Percentiles rank a stretch among this genome's conserved stretches.
These are phyloP conservation scores for Metschnikowia cubensis DNA, from an alignment of 805 yeast species.

Conservation along the genomic window DNA sequence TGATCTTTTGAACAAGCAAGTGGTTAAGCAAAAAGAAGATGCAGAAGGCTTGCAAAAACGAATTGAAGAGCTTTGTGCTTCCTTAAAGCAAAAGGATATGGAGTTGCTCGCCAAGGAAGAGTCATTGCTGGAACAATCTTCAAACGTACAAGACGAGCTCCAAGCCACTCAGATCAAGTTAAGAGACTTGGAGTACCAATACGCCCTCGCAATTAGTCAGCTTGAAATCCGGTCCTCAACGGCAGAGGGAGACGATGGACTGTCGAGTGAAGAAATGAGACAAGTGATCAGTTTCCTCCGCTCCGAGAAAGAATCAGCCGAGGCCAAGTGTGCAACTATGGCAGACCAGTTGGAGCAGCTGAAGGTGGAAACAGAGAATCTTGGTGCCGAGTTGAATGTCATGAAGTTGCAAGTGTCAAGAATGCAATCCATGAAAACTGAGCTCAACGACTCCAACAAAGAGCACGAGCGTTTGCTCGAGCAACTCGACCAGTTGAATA, in stretches of 20 bases:
- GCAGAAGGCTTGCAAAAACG: neutral
- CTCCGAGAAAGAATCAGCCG: conserved; percentile 69
- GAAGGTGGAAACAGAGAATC: conserved; percentile 46
- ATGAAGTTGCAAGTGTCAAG: conserved; percentile 45
- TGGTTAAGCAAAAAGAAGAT: conserved; percentile 11
- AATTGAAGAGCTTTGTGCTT: conserved; percentile 4
- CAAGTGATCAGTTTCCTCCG: conserved; percentile 62
- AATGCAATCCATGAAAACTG: conserved; percentile 16
- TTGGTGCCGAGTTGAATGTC: conserved; percentile 49
- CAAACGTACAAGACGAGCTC: conserved; percentile 31
- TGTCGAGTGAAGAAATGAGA: conserved; percentile 24
- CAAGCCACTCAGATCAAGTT: conserved; percentile 41
- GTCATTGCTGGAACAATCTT: conserved; percentile 19
- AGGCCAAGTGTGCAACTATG: conserved; percentile 41
- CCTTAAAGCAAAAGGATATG: conserved; percentile 20
- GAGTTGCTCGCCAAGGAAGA: conserved; percentile 44
- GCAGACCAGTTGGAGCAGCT: conserved; percentile 52
- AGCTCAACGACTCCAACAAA: conserved; percentile 28
- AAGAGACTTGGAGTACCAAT: conserved; percentile 62
- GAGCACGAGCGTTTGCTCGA: conserved; percentile 47
- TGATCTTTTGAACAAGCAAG: conserved; percentile 12
- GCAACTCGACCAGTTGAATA: conserved; percentile 57
- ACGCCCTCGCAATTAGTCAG: conserved; percentile 63
- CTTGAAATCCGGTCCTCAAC: conserved; percentile 42
- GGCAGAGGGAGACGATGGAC: conserved; percentile 9